Base-by-base conservation (phyloP, 176 grass and related monocot genomes). In the Poa pratensis region DNA sequence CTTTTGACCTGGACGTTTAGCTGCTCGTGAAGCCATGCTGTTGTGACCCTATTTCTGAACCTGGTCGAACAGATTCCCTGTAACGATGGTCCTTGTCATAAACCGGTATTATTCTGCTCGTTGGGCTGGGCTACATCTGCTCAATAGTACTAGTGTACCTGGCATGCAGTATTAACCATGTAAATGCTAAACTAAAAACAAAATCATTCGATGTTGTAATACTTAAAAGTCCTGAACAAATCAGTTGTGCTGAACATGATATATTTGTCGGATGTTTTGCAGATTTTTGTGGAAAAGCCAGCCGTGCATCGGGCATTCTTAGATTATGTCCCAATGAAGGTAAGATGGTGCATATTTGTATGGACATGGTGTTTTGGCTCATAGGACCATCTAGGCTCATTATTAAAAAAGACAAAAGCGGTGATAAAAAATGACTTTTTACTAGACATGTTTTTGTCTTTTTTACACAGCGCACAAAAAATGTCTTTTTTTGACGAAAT, bases 231-330 rank as follows among this genome's bases (percentile, higher is more conserved):
- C 6, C 39, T 78, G 16, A 83, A 73, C 7, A 68, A 28, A 49
- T 82, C 12, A 85, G 8, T 57, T 82, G 4, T 28, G 61, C 23
- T 53, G 48, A 80, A 71, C 27, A 58, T 81, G 6, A 64, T 69
- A 26, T 76, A 62, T 71, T 30, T 89, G 19, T 60, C 42, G 16
- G 23, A 16, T 83, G 57, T 82, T 30, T 83, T 87, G 59, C 91
- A 98, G 95, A 98, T 95, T 90, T 98, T 98, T 87, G 85, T 89
- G 46, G 93, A 98, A 91, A 98, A 98, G 34, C 95, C 95, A 85
- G 93, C 95, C 76, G 93, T 98, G 52, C 91, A 87, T 90, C 82
- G 86, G 49, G 95, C 95, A 80, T 98, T 92, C 93, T 88, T 98
- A 58, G 78, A 93, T 85, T 91, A 75, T 53, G 95, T 98, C 71